Conservation (phyloP, 192 early-diverging fungal species). For the Coemansia sp. region DNA sequence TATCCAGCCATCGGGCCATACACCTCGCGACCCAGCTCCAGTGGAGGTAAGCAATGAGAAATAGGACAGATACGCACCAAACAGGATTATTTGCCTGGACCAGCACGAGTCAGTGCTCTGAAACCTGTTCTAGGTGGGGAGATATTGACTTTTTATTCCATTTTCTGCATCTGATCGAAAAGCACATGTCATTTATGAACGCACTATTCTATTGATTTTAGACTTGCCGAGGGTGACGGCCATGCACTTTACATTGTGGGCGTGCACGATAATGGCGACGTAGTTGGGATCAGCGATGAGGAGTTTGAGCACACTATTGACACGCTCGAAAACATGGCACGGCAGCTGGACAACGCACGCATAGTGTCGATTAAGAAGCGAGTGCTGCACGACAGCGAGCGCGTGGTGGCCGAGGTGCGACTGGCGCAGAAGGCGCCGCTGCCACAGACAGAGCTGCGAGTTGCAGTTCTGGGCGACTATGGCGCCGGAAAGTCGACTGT, state of each 20-base stretch:
- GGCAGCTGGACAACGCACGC: conserved; percentile 31
- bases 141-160: background rate
- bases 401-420: conserved; percentile 71
- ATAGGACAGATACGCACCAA: too few relatives aligned
- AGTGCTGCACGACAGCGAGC: conserved; percentile 14
- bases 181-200: background rate
- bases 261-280: conserved; percentile 77
- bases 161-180: conserved; percentile 3
- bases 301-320: conserved; percentile 33
- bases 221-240: conserved; percentile 84
- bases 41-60: conserved; percentile 60
- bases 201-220: conserved; percentile 56
- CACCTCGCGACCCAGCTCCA: conserved; percentile 91
- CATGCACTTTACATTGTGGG: conserved; percentile 88
- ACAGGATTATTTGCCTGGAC: too few relatives aligned
- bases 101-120: too few relatives aligned
- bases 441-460: conserved; percentile 74
- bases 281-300: conserved; percentile 63
- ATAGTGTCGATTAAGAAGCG: conserved; percentile 41
- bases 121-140: conserved; percentile 4
- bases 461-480: conserved; percentile 79
- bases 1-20: conserved; percentile 55
- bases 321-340: conserved; percentile 33
- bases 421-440: conserved; percentile 62
- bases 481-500: conserved; percentile 85